These are phyloP conservation scores for Trypanosoma avium DNA, from an alignment of 208 protist genomes.

Conservation along the genomic window DNA sequence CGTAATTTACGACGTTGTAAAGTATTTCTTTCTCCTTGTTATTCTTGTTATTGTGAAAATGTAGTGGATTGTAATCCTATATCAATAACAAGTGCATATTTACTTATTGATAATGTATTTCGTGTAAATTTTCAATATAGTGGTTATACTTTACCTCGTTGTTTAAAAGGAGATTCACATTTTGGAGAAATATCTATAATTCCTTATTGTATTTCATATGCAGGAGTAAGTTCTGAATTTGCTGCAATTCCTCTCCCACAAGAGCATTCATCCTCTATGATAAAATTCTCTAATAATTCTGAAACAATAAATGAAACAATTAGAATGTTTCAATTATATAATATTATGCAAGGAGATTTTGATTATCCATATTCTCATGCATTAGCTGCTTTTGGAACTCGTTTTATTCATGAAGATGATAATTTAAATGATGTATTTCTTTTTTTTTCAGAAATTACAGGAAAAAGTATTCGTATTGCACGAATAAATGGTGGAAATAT, in stretches of 20 bases:
- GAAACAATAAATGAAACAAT: background rate
- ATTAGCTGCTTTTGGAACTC: conserved; percentile 39
- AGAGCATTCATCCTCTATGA: conserved; percentile 23
- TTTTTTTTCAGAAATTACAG: conserved; percentile 53
- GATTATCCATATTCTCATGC: conserved; percentile 72
- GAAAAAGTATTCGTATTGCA: conserved; percentile 51
- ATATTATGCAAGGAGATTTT: conserved; percentile 26
- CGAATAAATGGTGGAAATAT: conserved; percentile 58
- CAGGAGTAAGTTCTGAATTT: conserved; percentile 65
- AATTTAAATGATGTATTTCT: conserved; percentile 42
- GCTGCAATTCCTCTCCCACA: conserved; percentile 48
- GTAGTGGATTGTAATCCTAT: conserved; percentile 42
- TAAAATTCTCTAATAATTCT: background rate
- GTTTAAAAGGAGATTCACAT: background rate
- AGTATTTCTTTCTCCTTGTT: conserved; percentile 61
- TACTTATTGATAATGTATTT: conserved; percentile 30
- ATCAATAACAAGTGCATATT: conserved; percentile 36
- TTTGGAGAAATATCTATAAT: conserved; percentile 17
- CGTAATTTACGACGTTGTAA: conserved; percentile 44
- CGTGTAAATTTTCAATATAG: conserved; percentile 27
- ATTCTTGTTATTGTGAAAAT: conserved; percentile 41
- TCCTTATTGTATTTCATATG: conserved; percentile 56
- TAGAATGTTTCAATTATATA: conserved; percentile 11
- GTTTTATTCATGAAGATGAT: conserved; percentile 63
- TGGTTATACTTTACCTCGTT: conserved; percentile 7